These are phyloP conservation scores for Aspergillus amoenus DNA, from an alignment of 2,329 filamentous ascomycete species.

Conservation along the genomic window DNA sequence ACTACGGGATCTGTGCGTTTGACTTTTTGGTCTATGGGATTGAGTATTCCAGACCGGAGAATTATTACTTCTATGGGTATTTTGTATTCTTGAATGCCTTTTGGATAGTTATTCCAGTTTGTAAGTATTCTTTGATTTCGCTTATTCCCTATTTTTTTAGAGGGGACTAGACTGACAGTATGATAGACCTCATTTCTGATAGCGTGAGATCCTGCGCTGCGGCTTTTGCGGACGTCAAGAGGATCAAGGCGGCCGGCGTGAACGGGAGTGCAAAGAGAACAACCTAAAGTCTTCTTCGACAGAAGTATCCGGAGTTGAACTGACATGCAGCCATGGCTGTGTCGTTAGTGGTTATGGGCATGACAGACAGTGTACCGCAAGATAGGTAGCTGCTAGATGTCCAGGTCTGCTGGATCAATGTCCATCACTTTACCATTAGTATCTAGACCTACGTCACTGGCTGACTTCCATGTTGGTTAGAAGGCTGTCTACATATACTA, in stretches of 20 bases:
- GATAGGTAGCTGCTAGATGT: no score
- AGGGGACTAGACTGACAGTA: not conserved
- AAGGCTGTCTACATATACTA: no score
- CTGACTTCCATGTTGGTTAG: no score
- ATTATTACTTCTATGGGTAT: slow-evolving; percentile 61
- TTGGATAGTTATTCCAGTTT: slow-evolving; percentile 16
- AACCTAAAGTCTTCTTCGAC: no score
- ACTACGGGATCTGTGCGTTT: slow-evolving; percentile 59
- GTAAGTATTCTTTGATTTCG: slow-evolving; percentile 7
- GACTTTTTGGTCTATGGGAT: slow-evolving; percentile 35
- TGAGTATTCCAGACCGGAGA: slow-evolving; percentile 57
- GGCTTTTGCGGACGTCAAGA: slow-evolving; percentile 3
- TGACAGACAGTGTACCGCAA: no score
- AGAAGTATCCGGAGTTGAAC: no score
- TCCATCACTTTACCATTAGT: no score
- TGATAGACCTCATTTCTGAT: not conserved
- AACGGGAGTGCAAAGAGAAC: not conserved
- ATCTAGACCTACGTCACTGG: no score
- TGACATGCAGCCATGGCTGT: no score
- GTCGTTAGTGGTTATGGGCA: no score
- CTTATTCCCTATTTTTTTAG: no score
- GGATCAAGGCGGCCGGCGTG: not conserved
- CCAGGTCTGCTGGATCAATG: no score
- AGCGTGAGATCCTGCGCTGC: not conserved
- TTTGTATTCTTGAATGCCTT: slow-evolving; percentile 57